Evolutionary conservation across 2,329 filamentous ascomycete species (phyloP), one percentile per base, ranked within the genome.

Genomic region (Pseudocercospora pini-densiflorae): DNA sequence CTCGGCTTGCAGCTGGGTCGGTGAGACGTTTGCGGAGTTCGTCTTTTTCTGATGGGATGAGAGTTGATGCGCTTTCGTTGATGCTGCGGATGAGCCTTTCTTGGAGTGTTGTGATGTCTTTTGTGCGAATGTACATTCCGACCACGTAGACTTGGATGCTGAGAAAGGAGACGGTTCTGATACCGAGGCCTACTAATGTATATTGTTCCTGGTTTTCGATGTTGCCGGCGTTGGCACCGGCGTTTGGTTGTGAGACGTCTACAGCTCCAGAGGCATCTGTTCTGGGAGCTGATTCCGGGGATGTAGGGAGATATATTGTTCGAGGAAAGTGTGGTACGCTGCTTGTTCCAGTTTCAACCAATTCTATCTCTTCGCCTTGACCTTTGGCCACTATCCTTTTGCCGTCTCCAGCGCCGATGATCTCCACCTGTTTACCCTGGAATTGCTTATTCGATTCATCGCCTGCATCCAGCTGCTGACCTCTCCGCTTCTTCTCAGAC

Each of bases 101-200:
- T 79, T 98, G 94, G 47, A 99, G 84, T n/a, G 86, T 84, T 3
- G 90, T 88, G 66, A 99, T 89, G 75, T 97, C 93, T 43, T 89
- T 83, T 0, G 90, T 94, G 27, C 93, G 92, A 27, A 98, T 86
- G 81, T 99, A 99, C 73, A 96, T 88, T 16, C 94, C 95, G 0
- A 97, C 91, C 19, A 98, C 91, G 81, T 99, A 99, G 61, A 99
- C 95, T 78, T 97, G 90, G 53, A 99, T 93, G 58, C 88, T 84
- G 53, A 98, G 82, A 79, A 98, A 97, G 24, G 92, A 96, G 33
- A 99, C 95, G 0, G 91, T 93, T 63, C 95, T 88, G 69, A 96
- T 90, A 19, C 95, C 95, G 5, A 97, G 82, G 0, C 95, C 95
- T 6, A 98, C 86, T 0, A 98, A 85, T 23, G 93, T 94, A 78